These are phyloP conservation scores for Drosera spatulata DNA, from an alignment of 179 eudicot species.

Conservation along the genomic window DNA sequence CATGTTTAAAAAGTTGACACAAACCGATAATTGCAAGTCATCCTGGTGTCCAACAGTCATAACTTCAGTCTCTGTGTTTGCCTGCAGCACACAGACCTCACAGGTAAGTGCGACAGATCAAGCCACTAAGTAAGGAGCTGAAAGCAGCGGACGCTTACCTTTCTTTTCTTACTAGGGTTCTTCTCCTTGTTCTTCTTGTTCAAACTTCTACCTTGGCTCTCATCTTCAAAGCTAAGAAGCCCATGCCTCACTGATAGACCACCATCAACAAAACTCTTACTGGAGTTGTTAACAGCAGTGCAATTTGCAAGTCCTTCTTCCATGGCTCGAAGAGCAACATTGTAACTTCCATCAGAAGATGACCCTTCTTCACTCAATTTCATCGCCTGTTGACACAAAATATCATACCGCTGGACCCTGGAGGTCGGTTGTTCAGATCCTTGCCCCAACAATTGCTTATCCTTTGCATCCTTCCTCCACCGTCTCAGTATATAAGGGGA, in stretches of 20 bases:
- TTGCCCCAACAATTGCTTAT: constrained; percentile 21
- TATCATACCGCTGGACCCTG: constrained; percentile 38
- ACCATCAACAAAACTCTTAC: constrained; percentile 39
- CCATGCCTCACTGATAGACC: constrained; percentile 39
- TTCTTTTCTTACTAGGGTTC: constrained; percentile 65
- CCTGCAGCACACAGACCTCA: constrained; percentile 27
- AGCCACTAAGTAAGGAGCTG: constrained; percentile 5
- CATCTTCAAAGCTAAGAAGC: constrained; percentile 60
- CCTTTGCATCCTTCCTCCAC: constrained; percentile 44
- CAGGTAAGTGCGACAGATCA: constrained; percentile 2
- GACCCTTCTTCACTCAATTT: constrained; percentile 41
- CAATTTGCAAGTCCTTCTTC: constrained; percentile 52
- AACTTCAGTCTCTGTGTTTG: constrained; percentile 41
- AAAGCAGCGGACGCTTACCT: constrained; percentile 31
- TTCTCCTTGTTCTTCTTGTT: constrained; percentile 66
- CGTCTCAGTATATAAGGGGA: constrained; percentile 29
- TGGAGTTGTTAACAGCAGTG: constrained; percentile 42
- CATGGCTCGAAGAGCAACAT: constrained; percentile 26
- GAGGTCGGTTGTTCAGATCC: constrained; percentile 19
- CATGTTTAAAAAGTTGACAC: constrained; percentile 10
- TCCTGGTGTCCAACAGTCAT: constrained; percentile 46
- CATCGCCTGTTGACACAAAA: constrained; percentile 36
- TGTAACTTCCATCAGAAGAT: constrained; percentile 26
- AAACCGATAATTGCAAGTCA: constrained; percentile 64
- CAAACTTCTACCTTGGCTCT: constrained; percentile 42